Evolutionary conservation across 108 stramenopile genomes (phyloP).

Genomic region (Pseudonitzschia delicatissima): DNA sequence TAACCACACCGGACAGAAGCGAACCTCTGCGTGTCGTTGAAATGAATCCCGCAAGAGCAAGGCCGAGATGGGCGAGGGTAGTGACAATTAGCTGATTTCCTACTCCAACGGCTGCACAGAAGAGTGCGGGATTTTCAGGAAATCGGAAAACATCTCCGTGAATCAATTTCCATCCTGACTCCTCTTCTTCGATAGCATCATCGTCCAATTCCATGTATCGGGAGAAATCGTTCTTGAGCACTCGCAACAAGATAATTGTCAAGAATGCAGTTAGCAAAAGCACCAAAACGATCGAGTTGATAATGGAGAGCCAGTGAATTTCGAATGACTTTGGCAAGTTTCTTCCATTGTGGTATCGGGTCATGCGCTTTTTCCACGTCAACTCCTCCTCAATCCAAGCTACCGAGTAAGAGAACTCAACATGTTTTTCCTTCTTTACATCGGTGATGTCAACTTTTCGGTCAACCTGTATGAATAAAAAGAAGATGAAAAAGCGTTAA

Average conservation of each 20-base stretch:
- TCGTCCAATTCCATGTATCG: conserved; percentile 95
- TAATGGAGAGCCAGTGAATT: conserved; percentile 97
- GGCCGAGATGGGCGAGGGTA: conserved; percentile 73
- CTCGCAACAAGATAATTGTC: conserved; percentile 92
- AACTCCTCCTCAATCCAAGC: conserved; percentile 86
- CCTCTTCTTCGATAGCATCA: conserved; percentile 92
- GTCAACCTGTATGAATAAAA: conserved; percentile 37
- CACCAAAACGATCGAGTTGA: conserved; percentile 97
- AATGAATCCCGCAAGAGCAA: conserved; percentile 87
- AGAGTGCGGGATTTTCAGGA: conserved; percentile 75
- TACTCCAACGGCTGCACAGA: conserved; percentile 88
- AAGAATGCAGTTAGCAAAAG: conserved; percentile 95
- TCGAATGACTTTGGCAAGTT: conserved; percentile 86
- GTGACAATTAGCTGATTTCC: conserved; percentile 87
- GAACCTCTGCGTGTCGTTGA: conserved; percentile 92
- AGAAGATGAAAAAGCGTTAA: not conserved
- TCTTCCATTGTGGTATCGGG: conserved; percentile 79
- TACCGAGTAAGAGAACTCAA: conserved; percentile 93
- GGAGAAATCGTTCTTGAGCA: conserved; percentile 96
- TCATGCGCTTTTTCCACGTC: conserved; percentile 84
- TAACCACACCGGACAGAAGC: conserved; percentile 85
- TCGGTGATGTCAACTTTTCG: conserved; percentile 92
- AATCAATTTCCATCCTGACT: conserved; percentile 98
- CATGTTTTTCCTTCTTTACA: conserved; percentile 52
- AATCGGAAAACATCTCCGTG: conserved; percentile 98